These are phyloP conservation scores for Sporisorium reilianum DNA, from an alignment of 1,284 basidiomycete species.

Conservation along the genomic window DNA sequence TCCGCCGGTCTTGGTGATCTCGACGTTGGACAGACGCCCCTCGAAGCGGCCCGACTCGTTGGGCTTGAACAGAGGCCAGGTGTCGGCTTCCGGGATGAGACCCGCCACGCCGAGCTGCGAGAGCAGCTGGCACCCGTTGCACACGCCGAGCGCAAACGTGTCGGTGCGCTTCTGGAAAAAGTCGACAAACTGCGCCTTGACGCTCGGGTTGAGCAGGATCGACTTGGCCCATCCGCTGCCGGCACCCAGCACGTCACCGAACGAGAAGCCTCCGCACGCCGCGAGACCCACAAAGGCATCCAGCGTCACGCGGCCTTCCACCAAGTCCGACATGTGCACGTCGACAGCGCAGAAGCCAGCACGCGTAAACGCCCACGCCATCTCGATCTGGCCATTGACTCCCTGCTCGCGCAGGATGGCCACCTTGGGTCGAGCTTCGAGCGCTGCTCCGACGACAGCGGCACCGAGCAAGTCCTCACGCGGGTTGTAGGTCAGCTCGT, in stretches of 20 bases:
- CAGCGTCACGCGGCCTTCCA: constrained; percentile 78
- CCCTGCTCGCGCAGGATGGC: constrained; percentile 98
- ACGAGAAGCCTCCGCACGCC: constrained; percentile 98
- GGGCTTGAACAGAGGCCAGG: constrained; percentile 91
- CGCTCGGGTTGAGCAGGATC: constrained; percentile 82
- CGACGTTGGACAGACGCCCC: constrained; percentile 83
- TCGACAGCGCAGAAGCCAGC: constrained; percentile 95
- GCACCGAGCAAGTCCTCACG: constrained; percentile 54
- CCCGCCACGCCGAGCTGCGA: constrained; percentile 77
- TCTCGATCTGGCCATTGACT: constrained; percentile 97
- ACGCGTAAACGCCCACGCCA: constrained; percentile 95
- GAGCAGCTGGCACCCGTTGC: constrained; percentile 98
- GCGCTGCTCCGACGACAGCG: constrained; percentile 20
- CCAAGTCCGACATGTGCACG: constrained; percentile 97
- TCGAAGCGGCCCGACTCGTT: constrained; percentile 93
- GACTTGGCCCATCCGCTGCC: constrained; percentile 98
- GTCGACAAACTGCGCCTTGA: constrained; percentile 79
- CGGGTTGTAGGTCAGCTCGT: constrained; percentile 63
- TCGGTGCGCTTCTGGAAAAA: constrained; percentile 82
- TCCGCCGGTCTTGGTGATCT: constrained; percentile 74
- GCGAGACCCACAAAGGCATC: constrained; percentile 84
- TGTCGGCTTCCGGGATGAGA: constrained; percentile 85
- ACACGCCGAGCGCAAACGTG: constrained; percentile 93
- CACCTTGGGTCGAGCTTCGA: constrained; percentile 80
- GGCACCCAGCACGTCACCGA: constrained; percentile 96